These are phyloP conservation scores for Hyphopichia fennica DNA, from an alignment of 1,139 yeast species.

Conservation along the genomic window DNA sequence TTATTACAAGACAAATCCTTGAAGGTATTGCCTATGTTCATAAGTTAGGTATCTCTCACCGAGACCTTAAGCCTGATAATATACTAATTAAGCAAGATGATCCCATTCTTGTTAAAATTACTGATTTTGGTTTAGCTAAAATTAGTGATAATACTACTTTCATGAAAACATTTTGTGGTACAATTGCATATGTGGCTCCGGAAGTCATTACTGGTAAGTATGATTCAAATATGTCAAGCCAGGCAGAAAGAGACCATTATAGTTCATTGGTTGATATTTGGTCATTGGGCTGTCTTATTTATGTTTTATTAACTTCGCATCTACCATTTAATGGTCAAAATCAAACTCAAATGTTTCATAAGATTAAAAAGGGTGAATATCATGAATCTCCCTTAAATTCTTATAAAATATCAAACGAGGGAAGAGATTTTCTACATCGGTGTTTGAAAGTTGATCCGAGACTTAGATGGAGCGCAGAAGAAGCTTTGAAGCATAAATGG, in stretches of 20 bases:
- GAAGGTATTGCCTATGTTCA: constrained; percentile 88
- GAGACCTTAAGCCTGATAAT: constrained; percentile 93
- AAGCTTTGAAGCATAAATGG: constrained; percentile 77
- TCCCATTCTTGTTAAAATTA: constrained; percentile 84
- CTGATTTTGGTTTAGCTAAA: constrained; percentile 91
- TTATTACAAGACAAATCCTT: constrained; percentile 78
- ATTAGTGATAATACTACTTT: constrained; percentile 74
- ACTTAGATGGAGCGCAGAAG: constrained; percentile 65
- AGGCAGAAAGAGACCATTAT: constrained; percentile 46
- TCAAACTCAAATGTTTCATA: constrained; percentile 78
- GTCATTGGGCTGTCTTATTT: constrained; percentile 85
- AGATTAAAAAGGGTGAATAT: constrained; percentile 74
- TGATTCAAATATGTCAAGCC: constrained; percentile 31
- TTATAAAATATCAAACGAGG: constrained; percentile 60
- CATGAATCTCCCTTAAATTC: constrained; percentile 77
- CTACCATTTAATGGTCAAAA: constrained; percentile 92
- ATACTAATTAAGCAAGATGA: constrained; percentile 87
- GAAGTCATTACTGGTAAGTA: constrained; percentile 81
- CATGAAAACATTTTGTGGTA: constrained; percentile 88
- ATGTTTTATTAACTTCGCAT: constrained; percentile 87
- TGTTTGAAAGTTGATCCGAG: constrained; percentile 76
- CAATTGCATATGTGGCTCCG: constrained; percentile 90
- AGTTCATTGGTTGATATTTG: constrained; percentile 92
- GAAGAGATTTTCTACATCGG: constrained; percentile 65
- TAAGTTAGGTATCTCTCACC: constrained; percentile 82